Conservation (phyloP, 2,329 filamentous ascomycete genomes). For the Penicillium sp. region DNA sequence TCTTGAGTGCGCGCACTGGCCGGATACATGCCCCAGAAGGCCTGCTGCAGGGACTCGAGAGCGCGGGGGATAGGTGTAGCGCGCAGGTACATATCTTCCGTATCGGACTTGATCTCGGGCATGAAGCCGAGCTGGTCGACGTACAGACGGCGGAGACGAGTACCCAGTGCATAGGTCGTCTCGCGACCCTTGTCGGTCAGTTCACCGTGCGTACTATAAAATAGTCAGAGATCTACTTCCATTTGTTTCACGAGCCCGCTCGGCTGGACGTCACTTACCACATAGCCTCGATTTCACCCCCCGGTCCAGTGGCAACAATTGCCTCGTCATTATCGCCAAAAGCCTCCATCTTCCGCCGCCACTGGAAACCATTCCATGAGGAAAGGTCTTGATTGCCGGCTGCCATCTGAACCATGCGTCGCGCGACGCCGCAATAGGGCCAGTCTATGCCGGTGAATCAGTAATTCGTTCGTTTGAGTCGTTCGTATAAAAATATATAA, state of each 20-base stretch:
- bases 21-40: conserved; percentile 75
- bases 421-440: conserved; percentile 85
- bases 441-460: conserved; percentile 57
- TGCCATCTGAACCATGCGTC: conserved; percentile 67
- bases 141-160: conserved; percentile 70
- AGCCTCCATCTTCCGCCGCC: conserved; percentile 76
- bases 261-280: conserved; percentile 61
- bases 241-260: neutral
- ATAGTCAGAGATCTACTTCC: conserved; percentile 12
- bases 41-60: conserved; percentile 75
- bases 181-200: conserved; percentile 74
- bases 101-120: conserved; percentile 58
- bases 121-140: conserved; percentile 74
- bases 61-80: conserved; percentile 74
- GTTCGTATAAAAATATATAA: neutral
- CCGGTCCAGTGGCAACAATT: conserved; percentile 66
- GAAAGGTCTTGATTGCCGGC: conserved; percentile 55
- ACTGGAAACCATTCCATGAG: conserved; percentile 62
- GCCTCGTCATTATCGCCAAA: conserved; percentile 73
- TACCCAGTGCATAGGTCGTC: conserved; percentile 70
- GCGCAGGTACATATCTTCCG: conserved; percentile 70
- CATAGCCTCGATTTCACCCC: conserved; percentile 72
- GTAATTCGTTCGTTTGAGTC: conserved; percentile 7
- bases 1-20: conserved; percentile 49
- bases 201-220: conserved; percentile 58